phyloP scores from a whole-genome alignment of 2,329 filamentous ascomycete genomes.

The Colletotrichum kahawae region DNA sequence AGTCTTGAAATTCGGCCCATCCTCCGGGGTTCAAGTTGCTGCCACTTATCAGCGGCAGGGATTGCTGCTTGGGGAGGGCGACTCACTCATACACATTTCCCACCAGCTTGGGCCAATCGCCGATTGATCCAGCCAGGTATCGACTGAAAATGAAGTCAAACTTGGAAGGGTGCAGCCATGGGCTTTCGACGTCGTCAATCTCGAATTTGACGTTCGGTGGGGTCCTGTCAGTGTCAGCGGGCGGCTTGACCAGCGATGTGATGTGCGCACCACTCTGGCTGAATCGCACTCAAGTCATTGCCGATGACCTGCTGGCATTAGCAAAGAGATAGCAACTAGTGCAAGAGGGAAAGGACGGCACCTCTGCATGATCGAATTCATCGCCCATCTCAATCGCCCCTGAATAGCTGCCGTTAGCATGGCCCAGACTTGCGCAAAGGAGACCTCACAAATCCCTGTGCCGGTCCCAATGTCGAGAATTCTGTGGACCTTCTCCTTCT shows the following conservation, averaged over 20 bases:
- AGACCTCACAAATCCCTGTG: constrained; percentile 58
- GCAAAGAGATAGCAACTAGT: not conserved
- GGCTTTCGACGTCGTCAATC: constrained; percentile 66
- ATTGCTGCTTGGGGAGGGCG: not conserved
- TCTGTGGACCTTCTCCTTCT: constrained; percentile 24
- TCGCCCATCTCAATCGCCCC: constrained; percentile 5
- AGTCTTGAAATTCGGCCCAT: constrained; percentile 36
- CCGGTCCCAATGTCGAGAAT: constrained; percentile 66
- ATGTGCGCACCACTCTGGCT: not conserved
- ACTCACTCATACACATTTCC: not conserved
- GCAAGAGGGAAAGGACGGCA: not conserved
- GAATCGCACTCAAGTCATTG: constrained; percentile 12
- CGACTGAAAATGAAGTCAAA: constrained; percentile 37
- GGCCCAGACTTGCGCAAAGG: not conserved
- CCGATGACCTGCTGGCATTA: not conserved
- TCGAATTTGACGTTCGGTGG: constrained; percentile 71
- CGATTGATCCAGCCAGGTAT: not conserved
- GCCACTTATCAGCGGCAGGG: not conserved
- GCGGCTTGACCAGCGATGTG: not conserved
- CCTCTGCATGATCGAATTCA: not conserved
- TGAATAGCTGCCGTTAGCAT: not conserved
- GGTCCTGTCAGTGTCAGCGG: constrained; percentile 34
- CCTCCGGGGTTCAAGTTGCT: constrained; percentile 40
- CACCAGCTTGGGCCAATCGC: constrained; percentile 1
- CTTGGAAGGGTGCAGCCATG: constrained; percentile 40